phyloP scores from a whole-genome alignment of 2,329 filamentous ascomycete species.

The Aaosphaeria arxii region DNA sequence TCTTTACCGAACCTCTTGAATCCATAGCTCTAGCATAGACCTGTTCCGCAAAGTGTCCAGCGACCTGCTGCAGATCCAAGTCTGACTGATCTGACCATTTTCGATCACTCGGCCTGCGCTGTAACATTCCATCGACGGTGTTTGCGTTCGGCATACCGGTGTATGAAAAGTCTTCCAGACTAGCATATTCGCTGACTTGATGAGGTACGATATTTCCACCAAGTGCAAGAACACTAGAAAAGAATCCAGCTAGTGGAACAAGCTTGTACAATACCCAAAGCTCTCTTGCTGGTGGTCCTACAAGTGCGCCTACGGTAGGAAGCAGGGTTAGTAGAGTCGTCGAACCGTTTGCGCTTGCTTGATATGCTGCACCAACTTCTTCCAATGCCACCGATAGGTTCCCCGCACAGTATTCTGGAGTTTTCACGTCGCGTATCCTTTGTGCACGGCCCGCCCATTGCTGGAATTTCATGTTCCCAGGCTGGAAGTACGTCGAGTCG shows the following conservation, averaged over 20 bases:
- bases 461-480: too few relatives aligned
- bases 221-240: background rate
- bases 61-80: too few relatives aligned
- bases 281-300: conserved; percentile 1
- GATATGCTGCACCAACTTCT: background rate
- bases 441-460: too few relatives aligned
- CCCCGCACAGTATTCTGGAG: too few relatives aligned
- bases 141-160: background rate
- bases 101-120: background rate
- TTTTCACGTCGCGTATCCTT: too few relatives aligned
- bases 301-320: conserved; percentile 1
- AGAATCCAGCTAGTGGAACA: background rate
- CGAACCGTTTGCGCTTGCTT: background rate
- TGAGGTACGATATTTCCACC: background rate
- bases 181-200: background rate
- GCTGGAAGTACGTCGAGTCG: too few relatives aligned
- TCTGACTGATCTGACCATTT: background rate
- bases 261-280: conserved; percentile 1
- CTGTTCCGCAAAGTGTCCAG: too few relatives aligned
- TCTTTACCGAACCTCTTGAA: too few relatives aligned
- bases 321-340: background rate
- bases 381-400: background rate
- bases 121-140: background rate
- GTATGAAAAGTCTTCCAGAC: background rate
- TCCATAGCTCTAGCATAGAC: too few relatives aligned